These are phyloP conservation scores for Cutaneotrichosporon sp. DNA, from an alignment of 1,284 basidiomycete species.

Conservation along the genomic window DNA sequence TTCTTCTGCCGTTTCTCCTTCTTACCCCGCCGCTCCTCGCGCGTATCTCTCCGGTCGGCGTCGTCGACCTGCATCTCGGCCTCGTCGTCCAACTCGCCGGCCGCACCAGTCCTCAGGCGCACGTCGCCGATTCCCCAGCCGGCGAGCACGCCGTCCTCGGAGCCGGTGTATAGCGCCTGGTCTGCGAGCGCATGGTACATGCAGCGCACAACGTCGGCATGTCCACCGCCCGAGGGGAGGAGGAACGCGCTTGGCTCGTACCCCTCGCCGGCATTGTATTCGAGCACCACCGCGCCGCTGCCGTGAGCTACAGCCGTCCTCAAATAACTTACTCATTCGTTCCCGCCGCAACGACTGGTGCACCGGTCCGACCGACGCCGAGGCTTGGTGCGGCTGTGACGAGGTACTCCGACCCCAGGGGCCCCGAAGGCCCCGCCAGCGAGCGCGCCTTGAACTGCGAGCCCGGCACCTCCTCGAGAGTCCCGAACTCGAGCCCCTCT, in stretches of 20 bases:
- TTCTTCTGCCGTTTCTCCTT: conserved; percentile 19
- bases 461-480: conserved; percentile 31
- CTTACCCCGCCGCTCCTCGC: neutral
- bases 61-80: conserved; percentile 43
- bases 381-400: conserved; percentile 49
- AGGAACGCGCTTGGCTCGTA: conserved; percentile 48
- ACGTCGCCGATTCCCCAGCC: conserved; percentile 48
- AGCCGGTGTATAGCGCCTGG: conserved; percentile 53
- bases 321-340: conserved; percentile 50
- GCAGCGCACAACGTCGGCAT: conserved; percentile 53
- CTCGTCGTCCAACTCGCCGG: conserved; percentile 34
- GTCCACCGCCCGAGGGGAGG: conserved; percentile 39
- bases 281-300: conserved; percentile 51
- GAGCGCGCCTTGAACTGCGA: conserved; percentile 43
- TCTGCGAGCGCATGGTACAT: conserved; percentile 47
- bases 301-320: neutral
- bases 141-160: conserved; percentile 54
- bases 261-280: conserved; percentile 29
- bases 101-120: conserved; percentile 40
- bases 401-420: conserved; percentile 46
- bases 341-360: conserved; percentile 46
- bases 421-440: conserved; percentile 27
- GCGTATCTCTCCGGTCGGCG: conserved; percentile 17
- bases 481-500: conserved; percentile 35
- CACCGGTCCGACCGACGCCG: conserved; percentile 41